Percentiles rank a stretch among this genome's conserved stretches.
phyloP scores from a whole-genome alignment of 2,329 filamentous ascomycete genomes.

The Cyphellophora attinorum region DNA sequence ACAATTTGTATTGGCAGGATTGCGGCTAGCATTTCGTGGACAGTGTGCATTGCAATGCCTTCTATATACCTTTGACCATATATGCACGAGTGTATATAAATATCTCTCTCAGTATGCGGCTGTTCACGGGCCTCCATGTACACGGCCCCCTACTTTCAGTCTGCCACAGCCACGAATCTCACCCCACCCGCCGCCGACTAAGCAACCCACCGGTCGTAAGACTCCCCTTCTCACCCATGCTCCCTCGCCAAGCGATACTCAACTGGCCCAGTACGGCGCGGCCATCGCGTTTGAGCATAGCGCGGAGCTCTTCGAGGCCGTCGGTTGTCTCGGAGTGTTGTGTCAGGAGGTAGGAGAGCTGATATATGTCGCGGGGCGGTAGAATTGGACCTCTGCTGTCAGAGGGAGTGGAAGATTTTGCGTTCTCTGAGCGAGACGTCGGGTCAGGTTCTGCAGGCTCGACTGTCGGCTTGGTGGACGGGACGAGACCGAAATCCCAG shows the following conservation, averaged over 20 bases:
- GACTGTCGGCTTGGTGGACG: too few relatives aligned
- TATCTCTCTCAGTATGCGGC: too few relatives aligned
- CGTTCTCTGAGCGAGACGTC: neutral
- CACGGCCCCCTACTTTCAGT: too few relatives aligned
- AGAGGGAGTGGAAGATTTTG: constrained; percentile 1
- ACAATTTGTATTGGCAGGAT: too few relatives aligned
- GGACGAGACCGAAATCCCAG: constrained; percentile 37
- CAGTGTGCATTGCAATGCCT: too few relatives aligned
- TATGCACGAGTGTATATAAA: too few relatives aligned
- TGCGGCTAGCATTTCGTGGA: too few relatives aligned
- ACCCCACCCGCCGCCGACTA: constrained; percentile 31
- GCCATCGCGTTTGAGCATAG: constrained; percentile 29
- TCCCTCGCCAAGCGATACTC: constrained; percentile 76
- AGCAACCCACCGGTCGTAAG: constrained; percentile 75
- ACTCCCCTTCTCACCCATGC: constrained; percentile 82
- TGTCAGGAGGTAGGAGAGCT: constrained; percentile 55
- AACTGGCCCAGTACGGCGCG: constrained; percentile 67
- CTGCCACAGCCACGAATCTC: too few relatives aligned
- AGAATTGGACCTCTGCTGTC: constrained; percentile 35
- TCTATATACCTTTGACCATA: too few relatives aligned
- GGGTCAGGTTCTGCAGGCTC: too few relatives aligned
- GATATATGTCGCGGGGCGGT: constrained; percentile 53
- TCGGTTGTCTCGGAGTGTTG: constrained; percentile 40
- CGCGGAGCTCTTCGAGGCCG: constrained; percentile 40
- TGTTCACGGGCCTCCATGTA: too few relatives aligned